Evolutionary conservation across 2,329 filamentous ascomycete species (phyloP), one percentile per base, ranked within the genome.

Genomic region (Verruconis gallopava): DNA sequence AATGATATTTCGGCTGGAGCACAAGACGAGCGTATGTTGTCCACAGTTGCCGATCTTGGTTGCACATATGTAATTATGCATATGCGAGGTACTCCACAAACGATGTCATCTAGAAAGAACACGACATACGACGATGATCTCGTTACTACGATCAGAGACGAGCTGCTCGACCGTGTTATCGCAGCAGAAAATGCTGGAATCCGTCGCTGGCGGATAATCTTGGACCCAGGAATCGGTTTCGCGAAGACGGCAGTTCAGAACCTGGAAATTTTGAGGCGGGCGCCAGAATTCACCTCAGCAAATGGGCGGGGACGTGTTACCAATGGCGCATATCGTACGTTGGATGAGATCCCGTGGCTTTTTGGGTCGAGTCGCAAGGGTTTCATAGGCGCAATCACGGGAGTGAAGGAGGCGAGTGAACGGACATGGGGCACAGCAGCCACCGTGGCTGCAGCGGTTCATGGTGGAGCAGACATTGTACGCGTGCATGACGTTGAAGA

Each of bases 141-240:
- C 18, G 64, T 89, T 15, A 56, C 68, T 0, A 75, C 73, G 6
- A 69, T 94, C 3, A 75, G 71, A 4, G 51, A 56, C 1, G 88
- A 93, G 61, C 73, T 95, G 4, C 64, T 71, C 2, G 68, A 63
- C 5, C 80, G 88, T 13, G 72, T 96, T 4, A 65, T 65, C 0
- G 83, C 75, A 2, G 91, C 91, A n/a, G 64, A 93, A 59, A 71
- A 67, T 12, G 86, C 85, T 0, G 91, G 91, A 1, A 74, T 98
- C 34, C 73, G 84, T 3, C 79, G 88, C 38, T 98, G 91, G 91
- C 82, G 89, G 49, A 93, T 98, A 49, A 78, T 96, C 22, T 75
- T 96, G 2, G 91, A 98, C 57, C 91, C 91, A 0, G 91, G 91
- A 0, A 74, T 98, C 21, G 91, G 91, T 0, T 98, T 98, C 56